These are phyloP conservation scores for Chionographis japonica DNA, from an alignment of 106 monocot species.

Conservation along the genomic window DNA sequence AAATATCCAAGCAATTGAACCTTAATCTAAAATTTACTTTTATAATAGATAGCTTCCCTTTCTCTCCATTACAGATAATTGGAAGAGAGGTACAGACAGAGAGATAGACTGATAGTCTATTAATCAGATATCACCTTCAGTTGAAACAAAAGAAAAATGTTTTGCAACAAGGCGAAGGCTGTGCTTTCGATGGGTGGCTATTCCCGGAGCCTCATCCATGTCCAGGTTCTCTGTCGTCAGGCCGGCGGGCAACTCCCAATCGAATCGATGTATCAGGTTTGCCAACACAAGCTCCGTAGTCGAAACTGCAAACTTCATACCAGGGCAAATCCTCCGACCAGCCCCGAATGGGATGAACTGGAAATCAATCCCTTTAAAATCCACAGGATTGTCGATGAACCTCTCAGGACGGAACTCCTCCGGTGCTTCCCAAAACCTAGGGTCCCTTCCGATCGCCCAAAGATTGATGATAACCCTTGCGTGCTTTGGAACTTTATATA, in stretches of 20 bases:
- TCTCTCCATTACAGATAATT: too few species aligned
- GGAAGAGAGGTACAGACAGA: too few species aligned
- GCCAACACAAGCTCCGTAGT: conserved; percentile 16
- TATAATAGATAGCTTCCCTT: too few species aligned
- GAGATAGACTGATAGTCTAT: background rate
- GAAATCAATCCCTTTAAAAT: background rate
- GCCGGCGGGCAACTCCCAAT: conserved; percentile 17
- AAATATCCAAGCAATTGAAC: too few species aligned
- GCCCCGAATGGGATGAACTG: background rate
- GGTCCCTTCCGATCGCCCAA: too few species aligned
- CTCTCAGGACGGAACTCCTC: too few species aligned
- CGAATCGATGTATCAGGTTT: conserved; percentile 12
- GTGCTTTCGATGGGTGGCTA: background rate
- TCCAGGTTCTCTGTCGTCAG: background rate
- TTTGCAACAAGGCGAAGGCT: conserved; percentile 11
- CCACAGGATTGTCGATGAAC: too few species aligned
- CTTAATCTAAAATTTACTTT: too few species aligned
- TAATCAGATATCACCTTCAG: background rate
- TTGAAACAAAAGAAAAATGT: background rate
- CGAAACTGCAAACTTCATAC: conserved; percentile 9
- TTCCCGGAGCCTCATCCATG: too few species aligned
- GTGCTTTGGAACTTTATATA: too few species aligned
- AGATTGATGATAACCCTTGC: too few species aligned
- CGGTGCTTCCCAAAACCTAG: too few species aligned
- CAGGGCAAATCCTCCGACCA: conserved; percentile 14